phyloP scores from a whole-genome alignment of 805 yeast species.

The Suhomyces canberraensis region DNA sequence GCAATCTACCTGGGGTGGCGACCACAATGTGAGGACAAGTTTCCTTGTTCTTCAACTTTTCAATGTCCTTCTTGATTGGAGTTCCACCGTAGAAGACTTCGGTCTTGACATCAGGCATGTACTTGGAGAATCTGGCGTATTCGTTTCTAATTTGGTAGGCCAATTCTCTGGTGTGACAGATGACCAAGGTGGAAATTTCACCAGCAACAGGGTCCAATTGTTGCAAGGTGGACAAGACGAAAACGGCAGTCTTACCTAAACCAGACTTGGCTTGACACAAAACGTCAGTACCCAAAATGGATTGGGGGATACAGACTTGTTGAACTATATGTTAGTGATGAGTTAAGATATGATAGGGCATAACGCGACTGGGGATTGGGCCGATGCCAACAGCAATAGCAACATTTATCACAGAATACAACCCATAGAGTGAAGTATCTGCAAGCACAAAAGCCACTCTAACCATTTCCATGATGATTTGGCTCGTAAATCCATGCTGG shows the following conservation, averaged over 20 bases:
- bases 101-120: conserved; percentile 96
- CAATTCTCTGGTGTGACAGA: conserved; percentile 97
- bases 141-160: conserved; percentile 98
- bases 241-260: conserved; percentile 98
- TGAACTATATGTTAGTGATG: conserved; percentile 55
- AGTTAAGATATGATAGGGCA: too few species aligned
- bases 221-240: conserved; percentile 91
- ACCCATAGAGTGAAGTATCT: too few species aligned
- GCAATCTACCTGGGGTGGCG: conserved; percentile 97
- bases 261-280: conserved; percentile 99
- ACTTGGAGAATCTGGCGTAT: conserved; percentile 95
- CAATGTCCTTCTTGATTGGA: conserved; percentile 79
- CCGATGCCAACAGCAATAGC: too few species aligned
- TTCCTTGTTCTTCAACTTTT: conserved; percentile 84
- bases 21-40: conserved; percentile 95
- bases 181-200: conserved; percentile 88
- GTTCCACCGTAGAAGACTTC: conserved; percentile 98
- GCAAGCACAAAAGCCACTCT: too few species aligned
- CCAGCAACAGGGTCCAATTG: conserved; percentile 97
- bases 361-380: too few species aligned
- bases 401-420: too few species aligned
- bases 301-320: conserved; percentile 97
- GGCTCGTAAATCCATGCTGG: too few species aligned
- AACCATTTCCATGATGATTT: too few species aligned
- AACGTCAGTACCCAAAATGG: conserved; percentile 96